Percentiles rank a stretch among this genome's conserved stretches.
Evolutionary conservation across 208 protist genomes (phyloP).

Genomic region (Crithidia mellificae): DNA sequence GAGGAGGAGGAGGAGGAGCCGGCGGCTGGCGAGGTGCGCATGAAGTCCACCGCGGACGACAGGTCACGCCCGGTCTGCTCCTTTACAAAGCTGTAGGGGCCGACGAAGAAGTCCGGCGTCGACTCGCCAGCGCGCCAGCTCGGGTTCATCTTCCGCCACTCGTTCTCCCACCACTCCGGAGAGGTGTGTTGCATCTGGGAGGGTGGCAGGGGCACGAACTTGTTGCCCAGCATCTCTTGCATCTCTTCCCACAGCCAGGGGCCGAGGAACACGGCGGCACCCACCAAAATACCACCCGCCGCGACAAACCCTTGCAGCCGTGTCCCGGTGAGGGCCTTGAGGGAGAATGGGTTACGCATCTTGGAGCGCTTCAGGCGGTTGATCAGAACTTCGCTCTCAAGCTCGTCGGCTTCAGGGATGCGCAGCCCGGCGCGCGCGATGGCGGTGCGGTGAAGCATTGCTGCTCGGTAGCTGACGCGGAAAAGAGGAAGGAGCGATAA

Average conservation of each 20-base stretch:
- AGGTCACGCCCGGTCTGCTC: slow-evolving; percentile 71
- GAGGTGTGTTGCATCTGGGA: slow-evolving; percentile 73
- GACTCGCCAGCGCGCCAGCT: slow-evolving; percentile 80
- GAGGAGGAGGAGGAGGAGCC: too few species aligned
- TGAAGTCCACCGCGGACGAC: slow-evolving; percentile 58
- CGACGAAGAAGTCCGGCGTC: slow-evolving; percentile 54
- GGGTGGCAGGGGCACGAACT: slow-evolving; percentile 62
- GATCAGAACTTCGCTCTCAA: slow-evolving; percentile 53
- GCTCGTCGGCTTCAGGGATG: slow-evolving; percentile 32
- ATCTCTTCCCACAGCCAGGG: slow-evolving; percentile 80
- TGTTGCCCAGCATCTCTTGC: slow-evolving; percentile 67
- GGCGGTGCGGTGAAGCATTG: slow-evolving; percentile 23
- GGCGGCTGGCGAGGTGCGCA: slow-evolving; percentile 26
- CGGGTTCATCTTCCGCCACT: slow-evolving; percentile 86
- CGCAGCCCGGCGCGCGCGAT: slow-evolving; percentile 11
- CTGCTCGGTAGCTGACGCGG: neutral
- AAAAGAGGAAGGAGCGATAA: neutral
- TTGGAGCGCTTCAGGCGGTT: slow-evolving; percentile 49
- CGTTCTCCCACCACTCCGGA: slow-evolving; percentile 88
- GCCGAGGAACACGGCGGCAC: slow-evolving; percentile 66
- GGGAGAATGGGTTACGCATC: slow-evolving; percentile 29
- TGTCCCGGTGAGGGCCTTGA: slow-evolving; percentile 57
- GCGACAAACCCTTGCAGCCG: slow-evolving; percentile 70
- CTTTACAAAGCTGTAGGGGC: slow-evolving; percentile 68
- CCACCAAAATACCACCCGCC: slow-evolving; percentile 67